Conservation (phyloP, 2,329 filamentous ascomycete species). For the Periconia digitata region DNA sequence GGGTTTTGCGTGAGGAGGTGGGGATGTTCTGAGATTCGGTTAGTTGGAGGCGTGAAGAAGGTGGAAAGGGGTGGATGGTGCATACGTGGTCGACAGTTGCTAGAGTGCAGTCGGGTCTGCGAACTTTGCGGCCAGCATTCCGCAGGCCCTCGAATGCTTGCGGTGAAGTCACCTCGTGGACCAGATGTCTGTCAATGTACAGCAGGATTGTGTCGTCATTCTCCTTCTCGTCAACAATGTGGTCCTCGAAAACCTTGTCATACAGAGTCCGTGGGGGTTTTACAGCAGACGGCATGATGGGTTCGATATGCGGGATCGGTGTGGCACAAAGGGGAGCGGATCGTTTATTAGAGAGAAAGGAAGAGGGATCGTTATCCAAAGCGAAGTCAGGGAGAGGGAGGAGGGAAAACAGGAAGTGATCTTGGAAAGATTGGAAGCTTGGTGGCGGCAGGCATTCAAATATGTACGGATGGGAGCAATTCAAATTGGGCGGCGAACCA, state of each 20-base stretch:
- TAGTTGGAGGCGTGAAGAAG: too few relatives aligned
- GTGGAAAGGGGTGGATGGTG: too few relatives aligned
- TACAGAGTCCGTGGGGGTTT: slow-evolving; percentile 81
- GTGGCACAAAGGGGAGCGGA: slow-evolving; percentile 14
- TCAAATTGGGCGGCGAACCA: background rate
- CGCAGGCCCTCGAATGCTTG: slow-evolving; percentile 97
- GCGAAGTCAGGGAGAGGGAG: background rate
- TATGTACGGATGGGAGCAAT: background rate
- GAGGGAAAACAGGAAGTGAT: background rate
- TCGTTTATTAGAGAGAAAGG: background rate
- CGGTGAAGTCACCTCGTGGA: slow-evolving; percentile 98
- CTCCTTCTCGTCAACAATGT: slow-evolving; percentile 92
- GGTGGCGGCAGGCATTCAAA: background rate
- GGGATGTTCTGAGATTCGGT: slow-evolving; percentile 74
- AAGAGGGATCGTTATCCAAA: background rate
- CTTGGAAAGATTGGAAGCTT: background rate
- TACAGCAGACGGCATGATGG: slow-evolving; percentile 74
- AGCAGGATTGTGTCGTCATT: slow-evolving; percentile 88
- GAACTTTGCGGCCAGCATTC: slow-evolving; percentile 83
- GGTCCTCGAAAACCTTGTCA: slow-evolving; percentile 94
- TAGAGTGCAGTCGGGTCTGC: slow-evolving; percentile 93
- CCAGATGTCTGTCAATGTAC: slow-evolving; percentile 95
- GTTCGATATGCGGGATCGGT: slow-evolving; percentile 5
- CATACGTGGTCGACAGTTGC: slow-evolving; percentile 95
- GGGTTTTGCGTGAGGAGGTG: slow-evolving; percentile 83